Evolutionary conservation across 495 filamentous ascomycete species (phyloP), one percentile per base, ranked within the genome.

Genomic region (Aspergillus campestris): DNA sequence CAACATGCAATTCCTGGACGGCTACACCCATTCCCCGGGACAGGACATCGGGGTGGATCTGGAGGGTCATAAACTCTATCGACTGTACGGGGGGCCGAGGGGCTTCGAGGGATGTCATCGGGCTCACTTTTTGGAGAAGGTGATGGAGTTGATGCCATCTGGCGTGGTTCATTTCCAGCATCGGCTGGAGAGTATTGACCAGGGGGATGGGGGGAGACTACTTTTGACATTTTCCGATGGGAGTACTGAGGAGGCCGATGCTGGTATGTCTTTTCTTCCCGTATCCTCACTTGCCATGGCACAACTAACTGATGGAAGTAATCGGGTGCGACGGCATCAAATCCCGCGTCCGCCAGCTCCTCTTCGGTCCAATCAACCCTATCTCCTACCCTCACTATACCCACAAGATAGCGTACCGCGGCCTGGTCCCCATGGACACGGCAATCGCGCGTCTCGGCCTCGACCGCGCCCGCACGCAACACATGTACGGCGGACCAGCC

Each of bases 261-360:
- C 71, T 18, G 62, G 72, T 69, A 52, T 38, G 56, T 51, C 28
- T 31, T 28, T 28, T 24, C 5, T 15, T 13, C 31, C 6, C 28
- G 3, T 13, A 11, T 40, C 14, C n/a, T 6, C 11, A n/a, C 8
- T 6, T 15, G 4, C 24, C 13, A 44, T 14, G 7, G 13, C n/a
- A 11, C 14, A 34, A 24, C 8, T 37, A 15, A 24, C 11, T 27
- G 8, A 4, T 1, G 6, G 4, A 12, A 61, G 52, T 56, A 2
- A 65, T 82, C 34, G 78, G 77, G 7, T 79, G 75, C 49, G 79
- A 82, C 45, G 79, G 79, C 0, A 73, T 82, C 38, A 78, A 74
- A 38, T 80, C 77, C 0, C 61, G 61, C 40, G 68, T 75, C 3
- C 63, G 77, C 6, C 53, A 71, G 31, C 38, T 73, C 24, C 33